Evolutionary conservation across 768 basidiomycete genomes (phyloP).

Genomic region (Cubamyces sp.): DNA sequence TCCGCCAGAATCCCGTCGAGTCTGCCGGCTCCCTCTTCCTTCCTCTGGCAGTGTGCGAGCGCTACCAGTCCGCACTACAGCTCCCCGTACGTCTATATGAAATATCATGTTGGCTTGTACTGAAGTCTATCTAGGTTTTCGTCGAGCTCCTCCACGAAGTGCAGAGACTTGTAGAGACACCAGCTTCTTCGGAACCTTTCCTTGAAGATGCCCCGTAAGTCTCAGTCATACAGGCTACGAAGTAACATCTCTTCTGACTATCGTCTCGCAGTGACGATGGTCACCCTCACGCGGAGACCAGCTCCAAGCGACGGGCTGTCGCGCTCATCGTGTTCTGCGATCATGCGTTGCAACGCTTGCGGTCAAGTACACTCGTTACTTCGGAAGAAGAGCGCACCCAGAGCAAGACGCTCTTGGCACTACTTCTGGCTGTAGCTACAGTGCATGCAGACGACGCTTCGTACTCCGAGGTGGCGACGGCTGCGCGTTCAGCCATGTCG

Average conservation of each 20-base stretch:
- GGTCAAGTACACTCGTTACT: constrained; percentile 28
- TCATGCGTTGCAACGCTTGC: constrained; percentile 47
- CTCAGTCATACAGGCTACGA: neutral
- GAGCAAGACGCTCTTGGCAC: constrained; percentile 52
- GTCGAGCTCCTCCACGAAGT: constrained; percentile 70
- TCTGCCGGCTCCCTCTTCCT: constrained; percentile 61
- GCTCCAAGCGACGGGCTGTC: constrained; percentile 63
- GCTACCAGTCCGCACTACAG: constrained; percentile 51
- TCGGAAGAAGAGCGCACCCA: constrained; percentile 38
- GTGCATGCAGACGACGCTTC: constrained; percentile 13
- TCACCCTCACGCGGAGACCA: constrained; percentile 48
- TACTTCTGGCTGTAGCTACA: constrained; percentile 28
- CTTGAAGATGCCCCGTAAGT: constrained; percentile 61
- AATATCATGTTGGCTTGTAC: neutral
- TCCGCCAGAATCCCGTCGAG: constrained; percentile 65
- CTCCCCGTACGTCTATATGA: constrained; percentile 49
- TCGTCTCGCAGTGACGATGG: constrained; percentile 58
- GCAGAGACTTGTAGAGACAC: constrained; percentile 51
- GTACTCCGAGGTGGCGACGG: constrained; percentile 45
- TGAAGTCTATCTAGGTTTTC: constrained; percentile 50
- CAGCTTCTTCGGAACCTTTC: constrained; percentile 48
- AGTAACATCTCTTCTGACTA: neutral
- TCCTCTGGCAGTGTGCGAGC: constrained; percentile 67
- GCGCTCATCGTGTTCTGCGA: constrained; percentile 70
- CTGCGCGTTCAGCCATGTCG: constrained; percentile 55